Percentiles rank a stretch among this genome's conserved stretches.
Conservation (phyloP, 257 asterid species). For the Verbena officinalis region DNA sequence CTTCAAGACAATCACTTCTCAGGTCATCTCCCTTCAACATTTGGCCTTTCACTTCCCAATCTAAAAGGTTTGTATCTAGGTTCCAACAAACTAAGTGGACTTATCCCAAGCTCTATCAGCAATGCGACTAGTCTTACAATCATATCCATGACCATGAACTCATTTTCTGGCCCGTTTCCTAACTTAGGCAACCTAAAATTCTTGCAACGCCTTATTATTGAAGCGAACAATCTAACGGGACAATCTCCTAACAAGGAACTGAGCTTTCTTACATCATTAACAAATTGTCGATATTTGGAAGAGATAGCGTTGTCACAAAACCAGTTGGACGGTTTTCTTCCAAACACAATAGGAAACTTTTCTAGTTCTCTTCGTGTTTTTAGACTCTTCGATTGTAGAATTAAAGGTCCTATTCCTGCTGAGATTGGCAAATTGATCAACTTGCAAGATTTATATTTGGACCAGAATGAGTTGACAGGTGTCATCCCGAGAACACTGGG, state of each 20-base stretch:
- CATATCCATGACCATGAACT: no score
- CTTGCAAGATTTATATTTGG: slow-evolving; percentile 26
- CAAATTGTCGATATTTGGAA: slow-evolving; percentile 41
- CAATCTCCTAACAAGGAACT: slow-evolving; percentile 33
- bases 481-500: slow-evolving; percentile 46
- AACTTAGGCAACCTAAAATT: slow-evolving; percentile 37
- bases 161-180: slow-evolving; percentile 39
- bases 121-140: no score
- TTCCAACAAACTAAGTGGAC: no score
- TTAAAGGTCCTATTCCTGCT: slow-evolving; percentile 48
- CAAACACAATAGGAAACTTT: slow-evolving; percentile 51
- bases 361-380: slow-evolving; percentile 38
- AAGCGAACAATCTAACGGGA: slow-evolving; percentile 48
- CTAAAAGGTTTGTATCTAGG: no score
- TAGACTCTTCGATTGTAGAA: slow-evolving; percentile 36
- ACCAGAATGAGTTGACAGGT: slow-evolving; percentile 32
- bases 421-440: slow-evolving; percentile 55
- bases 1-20: no score
- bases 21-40: not conserved
- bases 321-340: slow-evolving; percentile 50
- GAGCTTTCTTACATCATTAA: slow-evolving; percentile 42
- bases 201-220: slow-evolving; percentile 29
- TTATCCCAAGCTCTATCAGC: no score
- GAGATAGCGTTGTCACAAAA: slow-evolving; percentile 31
- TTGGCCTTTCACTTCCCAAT: no score